phyloP scores from a whole-genome alignment of 306 rosid species.

The Begonia peltatifolia region DNA sequence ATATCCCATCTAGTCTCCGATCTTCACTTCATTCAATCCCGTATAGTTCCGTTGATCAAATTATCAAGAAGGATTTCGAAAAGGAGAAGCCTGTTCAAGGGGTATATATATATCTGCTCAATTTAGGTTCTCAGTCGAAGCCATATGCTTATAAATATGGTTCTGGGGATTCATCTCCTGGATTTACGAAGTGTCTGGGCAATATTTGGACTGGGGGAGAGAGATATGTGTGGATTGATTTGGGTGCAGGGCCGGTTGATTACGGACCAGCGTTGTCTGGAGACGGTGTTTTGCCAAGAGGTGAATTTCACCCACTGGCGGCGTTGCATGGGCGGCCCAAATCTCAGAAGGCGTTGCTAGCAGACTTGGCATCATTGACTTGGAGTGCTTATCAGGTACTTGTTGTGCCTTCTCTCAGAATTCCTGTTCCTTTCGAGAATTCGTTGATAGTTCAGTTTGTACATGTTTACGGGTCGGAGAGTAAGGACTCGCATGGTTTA shows the following conservation, averaged over 20 bases:
- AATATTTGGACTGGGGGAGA: slow-evolving; percentile 55
- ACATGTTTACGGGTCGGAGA: slow-evolving; percentile 37
- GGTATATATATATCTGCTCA: slow-evolving; percentile 55
- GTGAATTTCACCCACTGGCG: slow-evolving; percentile 84
- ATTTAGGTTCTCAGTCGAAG: slow-evolving; percentile 40
- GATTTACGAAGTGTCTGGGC: slow-evolving; percentile 53
- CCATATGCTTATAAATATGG: slow-evolving; percentile 70
- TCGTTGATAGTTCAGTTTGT: slow-evolving; percentile 55
- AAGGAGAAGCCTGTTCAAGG: slow-evolving; percentile 34
- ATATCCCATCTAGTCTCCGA: slow-evolving; percentile 38
- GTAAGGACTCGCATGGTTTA: slow-evolving; percentile 31
- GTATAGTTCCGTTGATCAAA: slow-evolving; percentile 27
- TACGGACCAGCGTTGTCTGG: slow-evolving; percentile 88
- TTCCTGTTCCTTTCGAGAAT: slow-evolving; percentile 60
- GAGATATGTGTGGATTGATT: slow-evolving; percentile 74
- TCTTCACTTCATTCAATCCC: slow-evolving; percentile 44
- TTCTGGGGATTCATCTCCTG: slow-evolving; percentile 56
- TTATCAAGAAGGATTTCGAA: slow-evolving; percentile 36
- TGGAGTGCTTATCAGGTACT: slow-evolving; percentile 77
- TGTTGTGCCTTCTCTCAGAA: slow-evolving; percentile 75
- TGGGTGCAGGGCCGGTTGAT: slow-evolving; percentile 84
- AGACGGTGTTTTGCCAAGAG: slow-evolving; percentile 66
- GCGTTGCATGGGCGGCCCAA: slow-evolving; percentile 62
- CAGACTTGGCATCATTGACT: slow-evolving; percentile 58
- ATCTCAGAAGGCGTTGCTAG: slow-evolving; percentile 45